Conservation (phyloP, 441 rosid species). For the Capsella rubella region DNA sequence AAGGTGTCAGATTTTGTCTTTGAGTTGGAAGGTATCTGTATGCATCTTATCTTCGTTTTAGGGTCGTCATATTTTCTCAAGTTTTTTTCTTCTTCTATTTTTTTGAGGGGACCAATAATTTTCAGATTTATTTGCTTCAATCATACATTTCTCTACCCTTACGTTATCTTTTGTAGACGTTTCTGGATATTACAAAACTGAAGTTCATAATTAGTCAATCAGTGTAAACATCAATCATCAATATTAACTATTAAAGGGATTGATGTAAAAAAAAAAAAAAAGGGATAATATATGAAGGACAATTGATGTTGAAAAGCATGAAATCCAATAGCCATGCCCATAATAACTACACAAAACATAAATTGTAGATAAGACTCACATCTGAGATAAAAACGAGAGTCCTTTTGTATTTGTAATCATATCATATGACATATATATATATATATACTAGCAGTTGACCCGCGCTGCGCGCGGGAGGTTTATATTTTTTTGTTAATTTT, state of each 20-base stretch:
- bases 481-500: too few species aligned
- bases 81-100: too few species aligned
- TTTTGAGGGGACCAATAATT: conserved; percentile 13
- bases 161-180: conserved; percentile 3
- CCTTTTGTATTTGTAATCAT: neutral
- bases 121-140: conserved; percentile 32
- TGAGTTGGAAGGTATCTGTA: neutral
- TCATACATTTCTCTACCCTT: conserved; percentile 10
- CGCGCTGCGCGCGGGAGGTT: too few species aligned
- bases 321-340: too few species aligned
- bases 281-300: too few species aligned
- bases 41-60: conserved; percentile 42
- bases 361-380: neutral
- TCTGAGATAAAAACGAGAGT: neutral
- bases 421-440: too few species aligned
- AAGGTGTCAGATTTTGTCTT: conserved; percentile 8
- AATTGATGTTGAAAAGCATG: neutral
- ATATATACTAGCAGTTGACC: too few species aligned
- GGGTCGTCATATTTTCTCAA: conserved; percentile 23
- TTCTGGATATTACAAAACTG: conserved; percentile 21
- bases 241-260: neutral
- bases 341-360: neutral
- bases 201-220: conserved; percentile 23
- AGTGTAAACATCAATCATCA: neutral
- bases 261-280: too few species aligned